Base-by-base conservation (phyloP, 1,284 basidiomycete genomes). In the Prillingera fragicola region DNA sequence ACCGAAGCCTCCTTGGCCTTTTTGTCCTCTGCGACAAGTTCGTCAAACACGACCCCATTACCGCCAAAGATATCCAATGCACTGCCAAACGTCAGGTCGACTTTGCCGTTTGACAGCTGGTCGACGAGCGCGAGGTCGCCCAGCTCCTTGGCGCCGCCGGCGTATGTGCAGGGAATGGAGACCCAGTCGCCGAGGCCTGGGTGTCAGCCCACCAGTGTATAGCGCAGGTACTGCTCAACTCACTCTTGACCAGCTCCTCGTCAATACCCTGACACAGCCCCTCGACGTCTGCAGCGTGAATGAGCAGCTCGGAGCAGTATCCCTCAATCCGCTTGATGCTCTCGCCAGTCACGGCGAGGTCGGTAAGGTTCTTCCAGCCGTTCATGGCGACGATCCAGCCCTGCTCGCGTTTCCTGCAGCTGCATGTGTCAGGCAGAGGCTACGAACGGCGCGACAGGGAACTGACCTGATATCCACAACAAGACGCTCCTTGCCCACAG, bases 331-430 rank as follows among this genome's bases (percentile, higher is more conserved):
- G 47, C 23, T 34, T 17, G 38, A 70, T 65, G n/a, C 51, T 61
- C 31, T 63, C 65, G 53, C 46, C 35, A 10, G 78, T 85, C 15
- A 99, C 87, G 61, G 87, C 83, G 83, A 90, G 89, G 61, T 97
- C 87, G 0, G 95, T 97, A 42, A 96, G 79, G 45, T 87, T 85
- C 69, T 96, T 92, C 95, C 95, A 99, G 62, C 91, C 88, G 72
- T 98, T 96, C 91, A 95, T 97, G 1, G 95, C 92, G 7, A 99
- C 87, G 27, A 91, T 77, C 95, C 95, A 99, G 54, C 76, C 81
- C 27, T 80, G 73, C 12, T 75, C 84, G 60, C 80, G 75, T 57
- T 80, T 79, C 17, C 94, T 81, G 72, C 95, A 99, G 66, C 94
- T 94, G 40, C 31, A 38, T 12, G 27, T 24, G n/a, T 27, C 10